Evolutionary conservation across 805 yeast species (phyloP), one percentile per base, ranked within the genome.

Genomic region (Nakazawaea ambrosiae): DNA sequence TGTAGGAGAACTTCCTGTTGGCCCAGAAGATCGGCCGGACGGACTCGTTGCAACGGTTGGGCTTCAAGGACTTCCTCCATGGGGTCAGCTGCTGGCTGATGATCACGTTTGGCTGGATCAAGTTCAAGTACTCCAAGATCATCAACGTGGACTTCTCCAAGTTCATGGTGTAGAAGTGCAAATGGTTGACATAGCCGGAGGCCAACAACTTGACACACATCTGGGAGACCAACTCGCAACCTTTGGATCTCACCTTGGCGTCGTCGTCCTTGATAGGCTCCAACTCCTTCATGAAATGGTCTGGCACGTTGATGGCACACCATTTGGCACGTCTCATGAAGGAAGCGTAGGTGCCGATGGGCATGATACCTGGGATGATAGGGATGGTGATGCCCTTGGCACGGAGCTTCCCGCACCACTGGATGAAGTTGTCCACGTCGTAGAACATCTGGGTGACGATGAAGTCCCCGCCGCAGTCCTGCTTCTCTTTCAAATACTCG

Each of bases 361-460:
- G 98, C 98, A 92, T 92, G 59, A 92, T 88, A 11, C 98, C 98
- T 1, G 98, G 98, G 42, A 92, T 81, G 47, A 92, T 84, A 20
- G 97, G 97, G 37, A 85, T 78, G 27, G 68, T 67, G 45, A 92
- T 73, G 17, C 96, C 97, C 17, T 66, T 65, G 17, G 68, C 76
- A 48, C 90, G 73, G 39, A 90, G 72, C 42, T 65, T 61, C 15
- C 67, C 57, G 50, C 92, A 86, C 98, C 98, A 92, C 10, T 60
- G 50, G 41, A 92, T 72, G 59, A 90, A 92, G 42, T 72, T 73
- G 33, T 89, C 96, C 10, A 71, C 92, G 54, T 92, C 97, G 97
- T 92, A 92, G 59, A 92, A 90, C 96, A 92, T 85, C 61, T 92
- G 98, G 3, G 98, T 92, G 46, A 92, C 79, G 40, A 92, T 80